Evolutionary conservation across 2,329 filamentous ascomycete genomes (phyloP), one percentile per base, ranked within the genome.

Genomic region (Xylariaceae sp.): DNA sequence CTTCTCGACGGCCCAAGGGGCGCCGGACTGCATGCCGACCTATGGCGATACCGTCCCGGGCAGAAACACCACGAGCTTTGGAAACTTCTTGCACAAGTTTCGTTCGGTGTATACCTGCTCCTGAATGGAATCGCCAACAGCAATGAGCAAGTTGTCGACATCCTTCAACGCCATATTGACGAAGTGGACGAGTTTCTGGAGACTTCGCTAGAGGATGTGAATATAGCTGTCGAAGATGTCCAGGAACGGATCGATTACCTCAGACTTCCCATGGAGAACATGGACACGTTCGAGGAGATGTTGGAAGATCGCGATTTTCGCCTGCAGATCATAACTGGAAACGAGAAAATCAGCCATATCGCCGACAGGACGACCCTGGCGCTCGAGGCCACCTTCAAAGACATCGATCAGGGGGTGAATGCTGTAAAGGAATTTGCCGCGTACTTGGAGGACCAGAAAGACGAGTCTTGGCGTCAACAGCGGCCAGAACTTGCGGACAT

Each of bases 111-210:
- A 36, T 92, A 96, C 69, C 77, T 97, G 42, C 74, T 97, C 53
- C 83, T 95, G 51, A 86, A 92, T 65, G 85, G 86, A 56, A 83
- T 95, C 69, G 92, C 94, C 49, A 95, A 92, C 71, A 95, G 89
- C 62, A 88, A 95, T 61, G 79, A 84, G 32, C 89, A 95, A 68
- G 92, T 96, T 12, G 86, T 96, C 59, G 85, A 80, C 60, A 97
- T 97, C 49, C 77, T 97, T 52, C 90, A 96, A 67, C 85, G 83
- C 13, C 92, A 97, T 70, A 94, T 97, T 56, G 89, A 96, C 66
- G 92, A 97, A 70, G 83, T 97, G 29, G 94, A 97, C 70, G 86
- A 87, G 64, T 96, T 96, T 65, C 76, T 97, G 32, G 89, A 95
- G 69, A 84, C 88, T 16, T 88, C 89, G 0, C 83, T 89, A 41